Percentiles rank a stretch among this genome's conserved stretches.
These are phyloP conservation scores for Nicotiana undulata DNA, from an alignment of 257 asterid genomes.

Conservation along the genomic window DNA sequence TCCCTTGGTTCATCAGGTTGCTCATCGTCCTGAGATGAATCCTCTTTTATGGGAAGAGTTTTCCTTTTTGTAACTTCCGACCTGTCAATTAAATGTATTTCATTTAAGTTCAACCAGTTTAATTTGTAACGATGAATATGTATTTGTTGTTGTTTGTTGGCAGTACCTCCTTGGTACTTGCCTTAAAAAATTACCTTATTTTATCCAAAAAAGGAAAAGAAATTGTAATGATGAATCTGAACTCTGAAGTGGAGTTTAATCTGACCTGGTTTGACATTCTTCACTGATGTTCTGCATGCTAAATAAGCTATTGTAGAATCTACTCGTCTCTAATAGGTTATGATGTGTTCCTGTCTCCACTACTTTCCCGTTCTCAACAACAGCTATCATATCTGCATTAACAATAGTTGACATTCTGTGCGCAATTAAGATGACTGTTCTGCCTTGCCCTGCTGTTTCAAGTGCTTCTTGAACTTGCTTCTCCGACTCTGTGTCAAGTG, in stretches of 20 bases:
- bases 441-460: slow-evolving; percentile 65
- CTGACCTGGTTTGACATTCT: slow-evolving; percentile 43
- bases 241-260: neutral
- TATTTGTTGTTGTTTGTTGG: too few species aligned
- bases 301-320: slow-evolving; percentile 51
- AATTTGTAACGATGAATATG: neutral
- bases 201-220: too few species aligned
- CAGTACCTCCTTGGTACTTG: too few species aligned
- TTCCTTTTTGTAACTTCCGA: slow-evolving; percentile 27
- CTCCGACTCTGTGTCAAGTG: slow-evolving; percentile 87
- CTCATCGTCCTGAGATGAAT: slow-evolving; percentile 29
- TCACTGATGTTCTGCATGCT: slow-evolving; percentile 57
- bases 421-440: slow-evolving; percentile 75
- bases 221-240: neutral
- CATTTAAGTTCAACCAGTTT: slow-evolving; percentile 13
- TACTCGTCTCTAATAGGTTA: too few species aligned
- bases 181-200: too few species aligned
- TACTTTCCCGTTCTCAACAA: slow-evolving; percentile 60
- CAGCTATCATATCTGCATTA: slow-evolving; percentile 62
- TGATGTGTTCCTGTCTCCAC: too few species aligned
- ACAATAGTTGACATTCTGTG: slow-evolving; percentile 76
- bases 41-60: slow-evolving; percentile 21
- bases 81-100: slow-evolving; percentile 21
- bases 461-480: slow-evolving; percentile 78
- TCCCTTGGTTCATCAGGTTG: slow-evolving; percentile 27